Conservation (phyloP, 768 basidiomycete genomes). For the Rhodotorula graminis region DNA sequence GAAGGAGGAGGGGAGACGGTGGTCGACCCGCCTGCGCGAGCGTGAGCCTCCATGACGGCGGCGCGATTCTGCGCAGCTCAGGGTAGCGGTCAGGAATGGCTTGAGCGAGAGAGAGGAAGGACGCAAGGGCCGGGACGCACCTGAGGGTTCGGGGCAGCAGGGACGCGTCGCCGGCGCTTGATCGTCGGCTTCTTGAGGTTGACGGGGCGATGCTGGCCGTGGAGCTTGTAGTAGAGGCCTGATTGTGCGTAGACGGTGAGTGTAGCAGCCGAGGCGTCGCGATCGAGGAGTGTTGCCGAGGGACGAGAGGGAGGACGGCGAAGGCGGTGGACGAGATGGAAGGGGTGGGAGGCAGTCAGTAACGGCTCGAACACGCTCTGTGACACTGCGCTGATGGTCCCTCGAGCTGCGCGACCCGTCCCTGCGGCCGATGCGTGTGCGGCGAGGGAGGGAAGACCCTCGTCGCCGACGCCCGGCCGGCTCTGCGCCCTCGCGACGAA, state of each 20-base stretch:
- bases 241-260: neutral
- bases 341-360: neutral
- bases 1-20: slow-evolving; percentile 16
- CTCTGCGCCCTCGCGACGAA: neutral
- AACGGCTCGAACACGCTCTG: no score
- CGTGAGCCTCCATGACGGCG: slow-evolving; percentile 31
- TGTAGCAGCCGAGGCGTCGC: neutral
- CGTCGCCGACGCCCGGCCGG: no score
- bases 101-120: no score
- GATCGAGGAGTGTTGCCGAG: neutral
- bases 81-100: neutral
- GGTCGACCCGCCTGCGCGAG: neutral
- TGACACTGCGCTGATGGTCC: neutral
- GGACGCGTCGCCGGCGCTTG: slow-evolving; percentile 94
- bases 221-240: slow-evolving; percentile 98
- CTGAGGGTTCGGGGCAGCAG: slow-evolving; percentile 57
- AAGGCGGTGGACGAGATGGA: no score
- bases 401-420: no score
- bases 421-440: no score
- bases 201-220: slow-evolving; percentile 92
- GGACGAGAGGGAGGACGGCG: neutral
- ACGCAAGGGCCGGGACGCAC: neutral
- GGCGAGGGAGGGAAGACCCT: no score
- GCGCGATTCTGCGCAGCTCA: slow-evolving; percentile 16
- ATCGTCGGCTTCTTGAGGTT: slow-evolving; percentile 99